Evolutionary conservation across 257 asterid species (phyloP).

Genomic region (Penstemon eatonii): DNA sequence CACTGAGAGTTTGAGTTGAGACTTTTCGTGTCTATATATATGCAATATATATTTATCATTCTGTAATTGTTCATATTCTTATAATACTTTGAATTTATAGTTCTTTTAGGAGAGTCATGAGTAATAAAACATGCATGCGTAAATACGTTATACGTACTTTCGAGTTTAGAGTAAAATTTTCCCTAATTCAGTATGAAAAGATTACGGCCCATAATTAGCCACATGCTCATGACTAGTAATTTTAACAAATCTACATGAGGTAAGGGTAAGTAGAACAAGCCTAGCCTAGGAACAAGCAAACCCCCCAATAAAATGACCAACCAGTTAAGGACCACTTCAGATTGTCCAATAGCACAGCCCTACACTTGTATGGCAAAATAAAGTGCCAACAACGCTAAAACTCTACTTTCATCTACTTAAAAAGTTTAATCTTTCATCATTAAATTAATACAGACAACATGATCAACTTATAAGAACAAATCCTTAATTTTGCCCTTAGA

Average conservation of each 20-base stretch:
- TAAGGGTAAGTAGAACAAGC: no score
- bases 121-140: no score
- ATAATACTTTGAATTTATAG: no score
- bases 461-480: constrained; percentile 35
- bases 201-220: no score
- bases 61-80: no score
- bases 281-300: background rate
- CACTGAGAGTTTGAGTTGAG: no score
- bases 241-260: background rate
- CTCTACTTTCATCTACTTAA: constrained; percentile 16
- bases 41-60: no score
- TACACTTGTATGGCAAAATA: constrained; percentile 33
- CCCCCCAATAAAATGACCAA: background rate
- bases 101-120: no score
- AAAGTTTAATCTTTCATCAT: background rate
- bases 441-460: constrained; percentile 35
- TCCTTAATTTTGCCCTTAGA: constrained; percentile 22
- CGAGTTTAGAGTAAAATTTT: background rate
- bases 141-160: background rate
- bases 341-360: constrained; percentile 20
- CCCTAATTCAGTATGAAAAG: no score
- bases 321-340: constrained; percentile 31
- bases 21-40: no score
- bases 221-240: no score
- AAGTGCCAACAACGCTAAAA: constrained; percentile 29